Evolutionary conservation across 202 grass and related monocot genomes (phyloP), one percentile per base, ranked within the genome.

Genomic region (Schoenoplectus triqueter): DNA sequence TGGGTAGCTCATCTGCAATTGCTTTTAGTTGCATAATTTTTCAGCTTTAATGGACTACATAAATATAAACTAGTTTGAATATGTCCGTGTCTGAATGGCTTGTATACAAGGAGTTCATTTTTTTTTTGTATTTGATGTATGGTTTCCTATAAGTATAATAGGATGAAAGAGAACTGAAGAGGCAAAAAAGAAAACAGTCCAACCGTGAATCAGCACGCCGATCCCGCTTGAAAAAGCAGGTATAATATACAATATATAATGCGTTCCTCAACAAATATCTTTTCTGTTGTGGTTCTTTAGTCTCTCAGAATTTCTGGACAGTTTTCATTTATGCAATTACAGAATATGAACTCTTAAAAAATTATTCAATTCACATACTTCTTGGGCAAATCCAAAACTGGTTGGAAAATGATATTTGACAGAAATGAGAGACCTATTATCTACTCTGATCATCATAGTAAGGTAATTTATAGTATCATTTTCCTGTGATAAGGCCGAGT

Each of bases 401-500:
- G 31, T 31, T 31, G 31, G 31, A 31, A 31, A 31, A 31, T 31
- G 31, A 31, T 31, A 31, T 31, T 31, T 31, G 31, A 31, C 31
- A 31, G 31, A 31, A 31, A 31, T 31, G 31, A 31, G 31, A 31
- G 31, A 31, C 31, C 31, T 31, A 31, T 31, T 31, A 31, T 31
- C 31, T 31, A 31, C 31, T 31, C 31, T 31, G 31, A 31, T 31
- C 31, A 31, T 31, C 31, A 31, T 31, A 31, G 31, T 31, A 31
- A 31, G 31, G 31, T 31, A 22, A 66, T 81, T 49, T 51, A 0
- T 51, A 20, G 44, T 41, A 78, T 42, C 13, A 78, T 78, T 42
- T 31, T 73, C 57, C 52, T 78, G 22, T 78, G 61, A 10, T 44
- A 83, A 95, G 93, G 90, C 91, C 59, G 93, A 95, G 86, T 95